Conservation (phyloP, 2,329 filamentous ascomycete species). For the Stachybotrys elegans region DNA sequence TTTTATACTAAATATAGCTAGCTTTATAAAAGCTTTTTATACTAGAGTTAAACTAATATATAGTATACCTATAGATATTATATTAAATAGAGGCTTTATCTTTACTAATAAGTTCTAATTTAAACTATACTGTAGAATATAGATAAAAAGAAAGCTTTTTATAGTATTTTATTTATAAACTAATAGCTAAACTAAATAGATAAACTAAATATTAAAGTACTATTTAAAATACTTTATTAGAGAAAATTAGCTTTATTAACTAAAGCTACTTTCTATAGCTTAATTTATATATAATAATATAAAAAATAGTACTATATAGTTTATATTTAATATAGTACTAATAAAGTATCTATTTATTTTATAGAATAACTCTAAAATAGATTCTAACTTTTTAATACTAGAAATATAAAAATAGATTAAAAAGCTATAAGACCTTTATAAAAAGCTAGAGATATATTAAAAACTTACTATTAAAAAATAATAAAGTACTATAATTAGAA, state of each 20-base stretch:
- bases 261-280: not conserved
- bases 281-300: conserved; percentile 4
- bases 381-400: not conserved
- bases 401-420: conserved; percentile 2
- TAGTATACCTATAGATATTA: not conserved
- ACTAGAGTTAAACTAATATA: not conserved
- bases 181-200: conserved; percentile 1
- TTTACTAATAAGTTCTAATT: conserved; percentile 1
- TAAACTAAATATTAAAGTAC: not conserved
- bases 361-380: not conserved
- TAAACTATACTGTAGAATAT: conserved; percentile 1
- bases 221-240: conserved; percentile 3
- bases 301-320: conserved; percentile 1
- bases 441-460: not conserved
- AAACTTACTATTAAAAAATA: too few species aligned
- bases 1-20: not conserved
- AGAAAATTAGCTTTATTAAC: not conserved
- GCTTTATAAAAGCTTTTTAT: not conserved
- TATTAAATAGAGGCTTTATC: not conserved
- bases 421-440: not conserved
- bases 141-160: conserved; percentile 1
- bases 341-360: not conserved
- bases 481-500: not conserved
- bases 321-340: conserved; percentile 1
- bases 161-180: not conserved